Evolutionary conservation across 768 basidiomycete genomes (phyloP), one percentile per base, ranked within the genome.

Genomic region (Lactarius pseudohatsudake): DNA sequence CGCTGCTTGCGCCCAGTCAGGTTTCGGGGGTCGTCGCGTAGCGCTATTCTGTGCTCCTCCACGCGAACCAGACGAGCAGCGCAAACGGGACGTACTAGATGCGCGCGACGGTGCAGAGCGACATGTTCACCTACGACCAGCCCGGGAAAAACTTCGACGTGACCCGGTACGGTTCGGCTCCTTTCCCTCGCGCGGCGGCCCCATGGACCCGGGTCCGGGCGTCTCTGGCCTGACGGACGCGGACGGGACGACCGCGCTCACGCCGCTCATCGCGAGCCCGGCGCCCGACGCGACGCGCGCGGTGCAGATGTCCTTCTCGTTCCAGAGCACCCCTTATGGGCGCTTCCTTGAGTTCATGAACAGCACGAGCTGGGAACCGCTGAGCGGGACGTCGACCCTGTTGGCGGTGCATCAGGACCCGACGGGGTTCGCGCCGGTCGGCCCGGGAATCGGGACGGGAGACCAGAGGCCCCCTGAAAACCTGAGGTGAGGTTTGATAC

Each of bases 41-140:
- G 74, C 78, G 84, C 53, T 83, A 83, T 70, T 80, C 79, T n/a
- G 83, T 81, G 40, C 75, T 85, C 45, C 71, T 84, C 18, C 68
- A 67, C 28, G 79, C 82, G 41, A 79, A 82, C 65, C 76, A 76
- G 65, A 79, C 77, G 7, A 70, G 61, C 34, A 77, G 76, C 26
- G 72, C 73, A 4, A 79, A 79, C 57, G 73, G 74, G 22, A 69
- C 72, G 54, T 79, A 74, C 70, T 79, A 76, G 77, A 75, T 82
- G 68, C 77, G 81, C 28, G 77, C 78, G 11, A 76, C 74, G 50
- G 70, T 81, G 68, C 79, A 80, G 57, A 72, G 64, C 55, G 72
- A 72, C 57, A 76, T 76, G 73, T 78, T 77, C 72, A 75, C 72
- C n/a, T 65, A 69, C 59, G 38, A 61, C 18, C 66, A 55, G 38